Percentiles rank a stretch among this genome's conserved stretches.
Conservation (phyloP, 1,139 yeast species). For the Lodderomyces parapsilosis region DNA sequence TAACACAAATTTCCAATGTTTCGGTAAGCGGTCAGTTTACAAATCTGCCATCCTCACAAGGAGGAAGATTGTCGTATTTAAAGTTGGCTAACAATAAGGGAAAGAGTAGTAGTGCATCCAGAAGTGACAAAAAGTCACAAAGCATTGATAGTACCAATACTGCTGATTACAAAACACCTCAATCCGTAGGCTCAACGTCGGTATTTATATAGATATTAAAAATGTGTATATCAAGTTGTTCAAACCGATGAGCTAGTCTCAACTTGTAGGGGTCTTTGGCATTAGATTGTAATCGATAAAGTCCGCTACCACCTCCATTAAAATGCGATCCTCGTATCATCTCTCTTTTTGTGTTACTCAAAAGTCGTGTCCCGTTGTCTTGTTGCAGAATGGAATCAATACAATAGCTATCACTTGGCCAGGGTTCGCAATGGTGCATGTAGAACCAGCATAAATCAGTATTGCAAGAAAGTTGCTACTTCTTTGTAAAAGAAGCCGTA, state of each 20-base stretch:
- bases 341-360: background rate
- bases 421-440: too few species aligned
- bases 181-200: background rate
- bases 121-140: background rate
- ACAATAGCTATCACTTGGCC: too few species aligned
- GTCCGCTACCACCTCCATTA: too few species aligned
- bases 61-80: background rate
- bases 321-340: background rate
- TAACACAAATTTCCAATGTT: background rate
- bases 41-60: background rate
- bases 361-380: constrained; percentile 4
- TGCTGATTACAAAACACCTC: background rate
- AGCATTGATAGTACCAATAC: background rate
- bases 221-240: too few species aligned
- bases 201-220: background rate
- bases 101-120: background rate
- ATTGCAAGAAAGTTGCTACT: too few species aligned
- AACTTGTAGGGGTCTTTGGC: too few species aligned
- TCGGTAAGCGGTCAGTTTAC: background rate
- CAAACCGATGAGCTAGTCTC: too few species aligned
- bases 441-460: too few species aligned
- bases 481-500: too few species aligned
- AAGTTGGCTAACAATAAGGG: background rate
- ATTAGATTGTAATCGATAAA: too few species aligned
- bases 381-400: constrained; percentile 6